Evolutionary conservation across 371 early-diverging fungal species (phyloP), one percentile per base, ranked within the genome.

Genomic region (Lichtheimia hyalospora): DNA sequence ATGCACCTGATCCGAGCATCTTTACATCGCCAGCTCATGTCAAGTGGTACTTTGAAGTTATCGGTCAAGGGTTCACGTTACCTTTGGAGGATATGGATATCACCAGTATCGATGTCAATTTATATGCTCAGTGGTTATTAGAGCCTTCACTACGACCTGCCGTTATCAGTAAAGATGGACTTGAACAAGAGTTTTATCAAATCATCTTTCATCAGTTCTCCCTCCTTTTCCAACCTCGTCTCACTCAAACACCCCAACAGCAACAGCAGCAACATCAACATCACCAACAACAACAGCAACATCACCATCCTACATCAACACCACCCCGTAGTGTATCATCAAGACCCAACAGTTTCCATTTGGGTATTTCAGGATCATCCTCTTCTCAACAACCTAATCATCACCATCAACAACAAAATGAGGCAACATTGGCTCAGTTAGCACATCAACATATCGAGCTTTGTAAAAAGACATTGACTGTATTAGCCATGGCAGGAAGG

Each of bases 1-100:
- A 56, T 48, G 57, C 66, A 39, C 77, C 79, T 54, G 84, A 85
- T 64, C 75, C 78, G n/a, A 66, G 71, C 44, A 67, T 86, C 25
- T 82, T 88, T 53, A 63, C 75, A 16, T 85, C 88, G 6, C 83
- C 83, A 24, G 84, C 86, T 7, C 94, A 94, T 69, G 90, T 94
- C 24, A 77, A 79, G 54, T 94, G 92, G 92, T 85, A 81, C 49
- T 90, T 92, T 91, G 92, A 91, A 69, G 85, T 92, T 5, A 66
- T 92, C 16, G 94, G 92, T 1, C 91, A 90, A 69, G 92, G 92
- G 2, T 89, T 94, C 54, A 75, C 81, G 28, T 73, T 94, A 39
- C 92, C 92, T 0, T 72, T 91, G 54, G 92, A 94, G 58, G 89
- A 92, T 49, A 75, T 88, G 63, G 66, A 70, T 8, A 83, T 87